phyloP scores from a whole-genome alignment of 1,284 basidiomycete species.

The Phellinidium pouzarii region DNA sequence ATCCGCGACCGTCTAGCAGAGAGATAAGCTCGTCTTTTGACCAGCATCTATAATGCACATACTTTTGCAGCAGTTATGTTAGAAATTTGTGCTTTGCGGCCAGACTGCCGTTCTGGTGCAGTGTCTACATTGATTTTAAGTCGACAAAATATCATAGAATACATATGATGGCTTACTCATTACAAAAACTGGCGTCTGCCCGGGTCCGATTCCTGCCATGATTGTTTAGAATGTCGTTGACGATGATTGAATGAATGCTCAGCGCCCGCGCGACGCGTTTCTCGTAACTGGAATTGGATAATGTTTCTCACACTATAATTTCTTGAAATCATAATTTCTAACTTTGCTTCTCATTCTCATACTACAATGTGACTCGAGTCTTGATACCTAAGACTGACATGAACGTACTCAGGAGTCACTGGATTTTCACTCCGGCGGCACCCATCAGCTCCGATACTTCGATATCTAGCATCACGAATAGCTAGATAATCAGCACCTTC shows the following conservation, averaged over 20 bases:
- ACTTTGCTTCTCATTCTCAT: not conserved
- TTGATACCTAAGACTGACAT: not conserved
- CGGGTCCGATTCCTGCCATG: constrained; percentile 19
- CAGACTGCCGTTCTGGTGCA: constrained; percentile 88
- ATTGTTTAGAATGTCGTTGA: not conserved
- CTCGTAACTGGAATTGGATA: not conserved
- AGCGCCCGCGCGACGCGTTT: constrained; percentile 3
- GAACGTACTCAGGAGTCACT: not conserved
- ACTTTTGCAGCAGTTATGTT: constrained; percentile 98
- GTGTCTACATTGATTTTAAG: constrained; percentile 55
- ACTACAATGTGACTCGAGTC: too few species aligned
- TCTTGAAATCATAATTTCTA: too few species aligned
- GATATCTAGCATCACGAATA: constrained; percentile 38
- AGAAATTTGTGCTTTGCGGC: constrained; percentile 93
- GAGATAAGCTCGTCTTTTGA: constrained; percentile 3
- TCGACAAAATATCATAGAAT: not conserved
- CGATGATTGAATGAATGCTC: constrained; percentile 2
- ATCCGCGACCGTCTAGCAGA: constrained; percentile 84
- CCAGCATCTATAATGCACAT: constrained; percentile 19
- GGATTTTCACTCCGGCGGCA: constrained; percentile 23
- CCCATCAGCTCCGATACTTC: constrained; percentile 40
- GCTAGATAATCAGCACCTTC: not conserved
- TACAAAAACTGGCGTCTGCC: constrained; percentile 35
- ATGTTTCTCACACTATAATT: constrained; percentile 4
- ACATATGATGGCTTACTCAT: constrained; percentile 33